phyloP scores from a whole-genome alignment of 2,329 filamentous ascomycete genomes.

The Diaporthe destruens region DNA sequence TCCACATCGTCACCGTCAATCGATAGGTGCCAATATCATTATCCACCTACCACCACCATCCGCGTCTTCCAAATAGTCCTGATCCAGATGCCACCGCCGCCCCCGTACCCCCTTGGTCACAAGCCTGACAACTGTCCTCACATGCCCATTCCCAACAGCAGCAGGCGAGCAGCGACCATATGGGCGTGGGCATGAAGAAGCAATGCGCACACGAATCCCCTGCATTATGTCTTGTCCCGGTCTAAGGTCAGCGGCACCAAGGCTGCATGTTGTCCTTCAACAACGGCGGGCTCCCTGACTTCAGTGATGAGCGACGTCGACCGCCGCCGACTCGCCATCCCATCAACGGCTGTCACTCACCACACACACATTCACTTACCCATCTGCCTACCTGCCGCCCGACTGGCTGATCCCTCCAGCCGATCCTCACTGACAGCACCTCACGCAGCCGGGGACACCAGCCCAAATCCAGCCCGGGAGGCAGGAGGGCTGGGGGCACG shows the following conservation, averaged over 20 bases:
- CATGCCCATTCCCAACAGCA: not conserved
- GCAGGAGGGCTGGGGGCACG: not conserved
- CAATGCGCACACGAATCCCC: slow-evolving; percentile 12
- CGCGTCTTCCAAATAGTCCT: not conserved
- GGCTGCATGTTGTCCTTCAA: slow-evolving; percentile 1
- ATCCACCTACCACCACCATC: not conserved
- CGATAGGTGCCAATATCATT: not conserved
- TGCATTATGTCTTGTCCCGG: not conserved
- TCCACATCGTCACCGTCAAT: not conserved
- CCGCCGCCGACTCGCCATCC: not conserved
- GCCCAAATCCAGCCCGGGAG: not conserved
- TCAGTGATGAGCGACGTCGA: not conserved
- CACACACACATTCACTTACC: not conserved
- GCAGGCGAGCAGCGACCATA: not conserved
- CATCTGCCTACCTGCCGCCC: not conserved
- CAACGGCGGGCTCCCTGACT: slow-evolving; percentile 10
- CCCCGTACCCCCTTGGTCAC: not conserved
- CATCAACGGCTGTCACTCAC: slow-evolving; percentile 3
- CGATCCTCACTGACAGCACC: slow-evolving; percentile 18
- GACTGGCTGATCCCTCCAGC: slow-evolving; percentile 15
- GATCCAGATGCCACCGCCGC: not conserved
- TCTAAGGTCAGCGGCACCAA: not conserved
- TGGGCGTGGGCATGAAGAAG: slow-evolving; percentile 10
- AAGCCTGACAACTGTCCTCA: not conserved
- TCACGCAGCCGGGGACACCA: slow-evolving; percentile 7